Percentiles rank a stretch among this genome's conserved stretches.
These are phyloP conservation scores for Eucalyptus curtisii DNA, from an alignment of 345 rosid species.

Conservation along the genomic window DNA sequence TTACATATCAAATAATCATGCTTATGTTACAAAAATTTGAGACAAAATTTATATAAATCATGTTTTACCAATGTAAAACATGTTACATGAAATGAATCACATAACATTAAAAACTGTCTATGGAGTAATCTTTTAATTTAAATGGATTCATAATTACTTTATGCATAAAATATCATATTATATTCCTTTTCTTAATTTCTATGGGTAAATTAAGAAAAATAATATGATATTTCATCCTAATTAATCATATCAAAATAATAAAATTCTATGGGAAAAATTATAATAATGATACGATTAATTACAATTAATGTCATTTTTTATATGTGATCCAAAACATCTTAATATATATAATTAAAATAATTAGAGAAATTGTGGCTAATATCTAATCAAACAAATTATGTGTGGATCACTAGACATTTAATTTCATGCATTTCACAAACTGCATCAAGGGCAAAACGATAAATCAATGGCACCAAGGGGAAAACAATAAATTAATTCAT, in stretches of 20 bases:
- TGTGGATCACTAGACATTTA: background rate
- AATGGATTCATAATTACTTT: too few relatives aligned
- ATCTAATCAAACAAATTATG: too few relatives aligned
- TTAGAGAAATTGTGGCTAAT: background rate
- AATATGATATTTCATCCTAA: background rate
- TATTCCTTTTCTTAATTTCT: too few relatives aligned
- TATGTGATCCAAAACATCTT: background rate
- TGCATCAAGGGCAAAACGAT: background rate
- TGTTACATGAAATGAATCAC: background rate
- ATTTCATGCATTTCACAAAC: too few relatives aligned
- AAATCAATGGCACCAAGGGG: too few relatives aligned
- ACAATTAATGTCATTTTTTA: too few relatives aligned
- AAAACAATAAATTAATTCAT: too few relatives aligned
- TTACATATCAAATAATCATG: background rate
- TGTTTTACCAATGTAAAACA: background rate
- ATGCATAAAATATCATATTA: background rate
- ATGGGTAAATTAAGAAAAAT: too few relatives aligned
- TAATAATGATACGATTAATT: too few relatives aligned
- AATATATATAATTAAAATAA: too few relatives aligned
- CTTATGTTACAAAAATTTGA: background rate
- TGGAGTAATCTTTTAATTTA: too few relatives aligned
- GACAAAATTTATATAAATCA: background rate
- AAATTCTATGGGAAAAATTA: background rate
- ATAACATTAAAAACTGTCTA: accelerated
- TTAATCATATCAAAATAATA: too few relatives aligned